Percentiles rank a stretch among this genome's conserved stretches.
These are phyloP conservation scores for Citrus sinensis DNA, from an alignment of 345 rosid genomes.

Conservation along the genomic window DNA sequence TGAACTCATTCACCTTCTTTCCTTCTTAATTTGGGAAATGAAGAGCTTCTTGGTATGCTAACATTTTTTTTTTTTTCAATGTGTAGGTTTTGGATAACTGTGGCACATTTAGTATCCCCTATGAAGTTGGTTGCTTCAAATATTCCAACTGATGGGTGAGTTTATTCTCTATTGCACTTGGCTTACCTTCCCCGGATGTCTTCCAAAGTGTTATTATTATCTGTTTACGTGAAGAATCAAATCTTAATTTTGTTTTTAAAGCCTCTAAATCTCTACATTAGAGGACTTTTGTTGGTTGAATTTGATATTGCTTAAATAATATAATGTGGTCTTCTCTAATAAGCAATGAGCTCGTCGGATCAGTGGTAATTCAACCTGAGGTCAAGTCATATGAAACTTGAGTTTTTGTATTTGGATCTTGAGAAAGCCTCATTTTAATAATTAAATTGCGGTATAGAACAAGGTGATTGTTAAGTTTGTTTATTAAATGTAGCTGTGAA, in stretches of 20 bases:
- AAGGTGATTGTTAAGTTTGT: not conserved
- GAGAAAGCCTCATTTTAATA: not conserved
- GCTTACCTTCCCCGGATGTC: not conserved
- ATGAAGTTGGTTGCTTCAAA: slow-evolving; percentile 18
- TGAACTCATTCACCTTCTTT: not conserved
- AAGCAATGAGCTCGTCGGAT: not conserved
- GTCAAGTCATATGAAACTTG: not conserved
- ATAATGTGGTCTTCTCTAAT: not conserved
- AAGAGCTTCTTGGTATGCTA: slow-evolving; percentile 4
- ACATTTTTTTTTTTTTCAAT: not conserved
- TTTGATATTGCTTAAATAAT: not conserved
- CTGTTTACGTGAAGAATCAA: not conserved
- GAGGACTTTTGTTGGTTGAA: not conserved
- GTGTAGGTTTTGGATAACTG: slow-evolving; percentile 32
- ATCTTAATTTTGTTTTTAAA: not conserved
- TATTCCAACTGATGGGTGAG: slow-evolving; percentile 34
- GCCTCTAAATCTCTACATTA: not conserved
- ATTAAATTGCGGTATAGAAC: not conserved
- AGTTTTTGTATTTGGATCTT: not conserved
- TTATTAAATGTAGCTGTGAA: not conserved
- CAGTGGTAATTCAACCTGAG: not conserved
- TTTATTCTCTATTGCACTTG: not conserved
- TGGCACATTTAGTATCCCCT: slow-evolving; percentile 13
- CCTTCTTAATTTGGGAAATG: not conserved
- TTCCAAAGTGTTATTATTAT: not conserved